Base-by-base conservation (phyloP, 306 rosid genomes). In the Gleditsia sinensis region DNA sequence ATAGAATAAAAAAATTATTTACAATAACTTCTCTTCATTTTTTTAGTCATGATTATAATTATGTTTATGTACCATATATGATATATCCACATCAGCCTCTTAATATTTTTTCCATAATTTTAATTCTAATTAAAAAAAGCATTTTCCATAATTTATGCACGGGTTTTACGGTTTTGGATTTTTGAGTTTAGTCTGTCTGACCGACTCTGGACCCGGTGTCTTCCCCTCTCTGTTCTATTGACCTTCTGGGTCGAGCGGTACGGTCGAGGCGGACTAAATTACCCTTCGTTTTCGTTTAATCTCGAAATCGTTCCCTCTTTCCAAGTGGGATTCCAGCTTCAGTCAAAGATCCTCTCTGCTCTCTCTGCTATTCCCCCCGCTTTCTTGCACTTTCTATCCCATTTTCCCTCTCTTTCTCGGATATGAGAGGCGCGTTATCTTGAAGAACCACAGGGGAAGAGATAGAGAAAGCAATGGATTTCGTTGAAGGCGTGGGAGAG, bases 401-500 rank as follows among this genome's bases (percentile, higher is more conserved):
- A 42, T n/a, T 78, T 77, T 42, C 72, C n/a, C 58, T 69, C 20
- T 56, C 58, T 71, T 73, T 75, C 80, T 51, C 13, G 51, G 77
- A 9, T 49, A 82, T 79, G 78, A 25, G 42, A 48, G 4, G 5
- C 21, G 70, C 37, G 1, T 66, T 54, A 37, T 14, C 50, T 76
- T 79, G 60, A 51, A 45, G 28, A 23, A 59, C 32, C 11, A 83
- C 20, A 2, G 39, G 9, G 43, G 39, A 6, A 12, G 40, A 14
- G 48, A 20, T 21, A 17, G 54, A 55, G 46, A n/a, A 27, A 20
- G 70, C 19, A 1, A 89, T 92, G 97, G 99, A 95, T 90, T 95
- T 92, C 45, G 74, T 83, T 21, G 99, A 95, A 79, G 99, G 99
- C 23, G 91, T 95, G 1, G 99, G 99, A 58, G 99, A 95, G 86